Evolutionary conservation across 768 basidiomycete genomes (phyloP).

Genomic region (Xanthoconium purpureum): DNA sequence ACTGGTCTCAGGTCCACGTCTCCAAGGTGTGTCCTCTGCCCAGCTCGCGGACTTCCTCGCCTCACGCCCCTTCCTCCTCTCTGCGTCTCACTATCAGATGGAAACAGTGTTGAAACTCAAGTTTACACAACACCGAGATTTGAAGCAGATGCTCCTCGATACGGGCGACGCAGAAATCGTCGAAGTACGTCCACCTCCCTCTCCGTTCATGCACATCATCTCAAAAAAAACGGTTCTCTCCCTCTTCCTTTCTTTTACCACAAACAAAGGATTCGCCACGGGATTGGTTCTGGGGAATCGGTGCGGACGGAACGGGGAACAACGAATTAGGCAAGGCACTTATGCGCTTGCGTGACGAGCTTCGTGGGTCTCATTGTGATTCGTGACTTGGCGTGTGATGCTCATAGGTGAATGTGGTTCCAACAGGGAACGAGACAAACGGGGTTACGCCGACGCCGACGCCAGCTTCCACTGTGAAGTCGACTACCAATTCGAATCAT

Average conservation of each 20-base stretch:
- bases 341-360: constrained; percentile 55
- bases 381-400: not conserved
- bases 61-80: no score
- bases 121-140: constrained; percentile 63
- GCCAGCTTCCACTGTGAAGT: not conserved
- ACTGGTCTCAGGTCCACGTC: constrained; percentile 69
- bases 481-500: constrained; percentile 3
- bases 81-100: constrained; percentile 43
- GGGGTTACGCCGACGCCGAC: not conserved
- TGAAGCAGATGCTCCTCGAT: constrained; percentile 58
- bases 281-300: constrained; percentile 76
- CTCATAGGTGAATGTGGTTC: not conserved
- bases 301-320: constrained; percentile 59
- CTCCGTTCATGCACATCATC: not conserved
- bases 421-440: constrained; percentile 11
- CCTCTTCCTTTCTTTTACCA: no score
- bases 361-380: constrained; percentile 35
- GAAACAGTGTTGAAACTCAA: constrained; percentile 60
- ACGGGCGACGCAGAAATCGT: constrained; percentile 65
- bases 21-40: constrained; percentile 42
- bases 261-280: constrained; percentile 58
- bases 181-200: constrained; percentile 44
- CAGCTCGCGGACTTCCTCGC: not conserved
- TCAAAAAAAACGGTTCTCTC: not conserved
- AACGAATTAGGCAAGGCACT: constrained; percentile 75